A percentile compares a stretch with the other conserved stretches of the same genome.
phyloP scores from a whole-genome alignment of 164 flowering plant genomes.

The Berberis thunbergii region DNA sequence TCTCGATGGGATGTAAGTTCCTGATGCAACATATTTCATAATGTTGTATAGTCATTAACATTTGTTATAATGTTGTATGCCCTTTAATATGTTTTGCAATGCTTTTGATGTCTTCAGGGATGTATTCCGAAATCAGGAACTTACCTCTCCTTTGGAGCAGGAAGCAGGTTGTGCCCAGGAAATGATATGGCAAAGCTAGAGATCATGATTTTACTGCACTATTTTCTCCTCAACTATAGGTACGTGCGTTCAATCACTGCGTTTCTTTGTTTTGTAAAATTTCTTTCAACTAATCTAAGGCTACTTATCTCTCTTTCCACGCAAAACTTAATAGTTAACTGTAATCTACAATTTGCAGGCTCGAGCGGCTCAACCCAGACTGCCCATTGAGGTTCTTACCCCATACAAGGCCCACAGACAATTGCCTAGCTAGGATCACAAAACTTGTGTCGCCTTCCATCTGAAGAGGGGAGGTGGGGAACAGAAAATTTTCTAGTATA shows the following conservation, averaged over 20 bases:
- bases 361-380: conserved; percentile 41
- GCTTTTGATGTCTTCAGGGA: conserved; percentile 19
- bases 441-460: conserved; percentile 6
- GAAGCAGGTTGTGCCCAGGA: conserved; percentile 87
- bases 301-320: neutral
- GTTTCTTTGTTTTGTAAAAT: neutral
- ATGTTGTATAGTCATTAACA: neutral
- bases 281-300: neutral
- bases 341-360: conserved; percentile 26
- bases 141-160: conserved; percentile 77
- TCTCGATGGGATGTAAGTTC: conserved; percentile 89
- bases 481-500: neutral
- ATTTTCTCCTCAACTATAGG: conserved; percentile 55
- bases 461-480: neutral
- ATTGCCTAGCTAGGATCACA: conserved; percentile 52
- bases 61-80: neutral
- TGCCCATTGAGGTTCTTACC: conserved; percentile 46
- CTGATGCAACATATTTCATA: neutral
- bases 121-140: conserved; percentile 54
- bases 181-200: conserved; percentile 91
- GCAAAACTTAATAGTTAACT: neutral
- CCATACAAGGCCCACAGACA: conserved; percentile 61
- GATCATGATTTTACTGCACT: conserved; percentile 67
- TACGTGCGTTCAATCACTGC: conserved; percentile 17
- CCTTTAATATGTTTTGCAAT: neutral